A percentile compares a stretch with the other conserved stretches of the same genome.
These are phyloP conservation scores for Solanum habrochaites DNA, from an alignment of 257 asterid genomes.

Conservation along the genomic window DNA sequence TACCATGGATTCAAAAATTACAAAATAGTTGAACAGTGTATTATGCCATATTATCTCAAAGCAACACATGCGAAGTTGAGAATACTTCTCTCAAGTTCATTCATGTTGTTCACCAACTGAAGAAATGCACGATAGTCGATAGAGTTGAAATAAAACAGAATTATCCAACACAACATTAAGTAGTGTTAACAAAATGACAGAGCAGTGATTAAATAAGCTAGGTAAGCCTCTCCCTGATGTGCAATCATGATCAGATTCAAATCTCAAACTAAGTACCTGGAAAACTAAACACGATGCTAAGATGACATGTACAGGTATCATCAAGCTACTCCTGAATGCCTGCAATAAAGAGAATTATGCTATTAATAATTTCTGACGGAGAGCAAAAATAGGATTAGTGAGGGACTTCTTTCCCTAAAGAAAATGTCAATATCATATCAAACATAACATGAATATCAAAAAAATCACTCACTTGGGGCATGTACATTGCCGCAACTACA, in stretches of 20 bases:
- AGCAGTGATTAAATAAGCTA: background rate
- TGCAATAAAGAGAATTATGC: slow-evolving; percentile 15
- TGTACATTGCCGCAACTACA: slow-evolving; percentile 60
- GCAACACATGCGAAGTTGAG: background rate
- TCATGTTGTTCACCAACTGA: background rate
- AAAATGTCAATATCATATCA: background rate
- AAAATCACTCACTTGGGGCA: slow-evolving; percentile 64
- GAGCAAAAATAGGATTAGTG: background rate
- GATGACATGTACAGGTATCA: slow-evolving; percentile 66
- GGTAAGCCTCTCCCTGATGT: background rate
- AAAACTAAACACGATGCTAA: slow-evolving; percentile 59
- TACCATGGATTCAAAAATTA: background rate
- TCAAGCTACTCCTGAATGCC: slow-evolving; percentile 78
- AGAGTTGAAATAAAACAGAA: background rate
- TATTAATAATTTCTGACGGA: background rate
- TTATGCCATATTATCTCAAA: background rate
- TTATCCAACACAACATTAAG: background rate
- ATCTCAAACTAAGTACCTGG: slow-evolving; percentile 45
- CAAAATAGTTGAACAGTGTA: background rate
- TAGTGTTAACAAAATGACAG: background rate
- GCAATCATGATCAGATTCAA: background rate
- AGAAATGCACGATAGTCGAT: background rate
- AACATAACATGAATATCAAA: background rate
- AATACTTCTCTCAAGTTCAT: background rate
- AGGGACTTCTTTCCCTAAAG: background rate